These are phyloP conservation scores for Fusarium globosum DNA, from an alignment of 2,329 filamentous ascomycete species.

Conservation along the genomic window DNA sequence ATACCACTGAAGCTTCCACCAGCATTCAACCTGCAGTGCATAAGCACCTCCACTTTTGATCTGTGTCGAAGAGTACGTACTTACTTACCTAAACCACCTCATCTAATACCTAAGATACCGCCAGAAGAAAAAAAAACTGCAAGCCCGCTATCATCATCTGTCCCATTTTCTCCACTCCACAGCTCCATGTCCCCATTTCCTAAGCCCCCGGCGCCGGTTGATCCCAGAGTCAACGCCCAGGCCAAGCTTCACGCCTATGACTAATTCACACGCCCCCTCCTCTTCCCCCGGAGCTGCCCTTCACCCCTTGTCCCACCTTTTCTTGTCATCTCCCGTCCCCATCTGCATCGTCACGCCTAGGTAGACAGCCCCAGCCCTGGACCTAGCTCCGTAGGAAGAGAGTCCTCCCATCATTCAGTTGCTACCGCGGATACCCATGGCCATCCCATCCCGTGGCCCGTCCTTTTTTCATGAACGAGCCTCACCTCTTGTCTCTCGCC, in stretches of 20 bases:
- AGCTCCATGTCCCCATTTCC: conserved; percentile 28
- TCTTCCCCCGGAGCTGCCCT: conserved; percentile 11
- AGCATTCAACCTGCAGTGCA: background rate
- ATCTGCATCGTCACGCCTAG: conserved; percentile 33
- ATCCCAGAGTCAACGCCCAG: conserved; percentile 10
- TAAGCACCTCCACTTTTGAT: background rate
- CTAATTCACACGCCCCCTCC: conserved; percentile 23
- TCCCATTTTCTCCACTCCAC: conserved; percentile 31
- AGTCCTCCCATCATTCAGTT: conserved; percentile 15
- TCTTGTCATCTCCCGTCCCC: conserved; percentile 42
- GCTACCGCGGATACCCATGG: conserved; percentile 23
- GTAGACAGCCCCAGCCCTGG: conserved; percentile 8
- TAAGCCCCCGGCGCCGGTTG: conserved; percentile 14
- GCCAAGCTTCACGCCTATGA: background rate
- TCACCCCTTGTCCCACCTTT: conserved; percentile 31
- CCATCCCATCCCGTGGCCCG: conserved; percentile 10
- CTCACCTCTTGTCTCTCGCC: conserved; percentile 23
- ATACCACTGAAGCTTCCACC: background rate
- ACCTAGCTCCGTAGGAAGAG: background rate
- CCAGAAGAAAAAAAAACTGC: conserved; percentile 17
- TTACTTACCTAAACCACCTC: conserved; percentile 10
- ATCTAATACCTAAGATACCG: background rate
- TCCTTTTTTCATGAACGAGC: conserved; percentile 26
- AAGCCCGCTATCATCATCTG: conserved; percentile 36
- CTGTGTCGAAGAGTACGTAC: background rate